Evolutionary conservation across 2,329 filamentous ascomycete species (phyloP).

Genomic region (Beauveria sp.): DNA sequence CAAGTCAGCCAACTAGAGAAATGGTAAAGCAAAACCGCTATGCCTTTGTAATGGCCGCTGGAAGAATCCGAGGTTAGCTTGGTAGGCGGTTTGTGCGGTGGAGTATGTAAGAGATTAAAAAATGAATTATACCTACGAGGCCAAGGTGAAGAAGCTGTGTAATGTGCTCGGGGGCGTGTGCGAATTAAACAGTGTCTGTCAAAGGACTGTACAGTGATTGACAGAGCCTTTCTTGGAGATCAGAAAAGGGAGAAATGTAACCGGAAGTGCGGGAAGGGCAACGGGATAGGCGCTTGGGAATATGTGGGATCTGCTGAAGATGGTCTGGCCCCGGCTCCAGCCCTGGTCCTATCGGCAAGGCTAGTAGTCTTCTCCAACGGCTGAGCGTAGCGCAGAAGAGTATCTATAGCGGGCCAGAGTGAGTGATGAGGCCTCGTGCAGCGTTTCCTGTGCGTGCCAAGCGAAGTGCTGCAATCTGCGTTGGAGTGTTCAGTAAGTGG

Average conservation of each 20-base stretch:
- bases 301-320: slow-evolving; percentile 8
- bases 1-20: not conserved
- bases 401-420: not conserved
- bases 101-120: not conserved
- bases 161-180: not conserved
- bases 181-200: not conserved
- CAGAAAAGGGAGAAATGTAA: not conserved
- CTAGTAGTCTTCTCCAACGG: not conserved
- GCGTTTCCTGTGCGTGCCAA: not conserved
- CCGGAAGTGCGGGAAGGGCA: not conserved
- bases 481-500: not conserved
- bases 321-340: not conserved
- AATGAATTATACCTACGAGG: not conserved
- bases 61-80: not conserved
- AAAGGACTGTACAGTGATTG: not conserved
- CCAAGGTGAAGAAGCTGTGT: not conserved
- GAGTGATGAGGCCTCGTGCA: not conserved
- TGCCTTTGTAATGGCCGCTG: not conserved
- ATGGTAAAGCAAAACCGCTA: not conserved
- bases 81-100: not conserved
- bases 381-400: not conserved
- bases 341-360: not conserved
- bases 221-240: not conserved
- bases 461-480: not conserved
- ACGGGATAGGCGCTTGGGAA: slow-evolving; percentile 1